These are phyloP conservation scores for Pyrrhoderma lamaoense DNA, from an alignment of 1,284 basidiomycete species.

Conservation along the genomic window DNA sequence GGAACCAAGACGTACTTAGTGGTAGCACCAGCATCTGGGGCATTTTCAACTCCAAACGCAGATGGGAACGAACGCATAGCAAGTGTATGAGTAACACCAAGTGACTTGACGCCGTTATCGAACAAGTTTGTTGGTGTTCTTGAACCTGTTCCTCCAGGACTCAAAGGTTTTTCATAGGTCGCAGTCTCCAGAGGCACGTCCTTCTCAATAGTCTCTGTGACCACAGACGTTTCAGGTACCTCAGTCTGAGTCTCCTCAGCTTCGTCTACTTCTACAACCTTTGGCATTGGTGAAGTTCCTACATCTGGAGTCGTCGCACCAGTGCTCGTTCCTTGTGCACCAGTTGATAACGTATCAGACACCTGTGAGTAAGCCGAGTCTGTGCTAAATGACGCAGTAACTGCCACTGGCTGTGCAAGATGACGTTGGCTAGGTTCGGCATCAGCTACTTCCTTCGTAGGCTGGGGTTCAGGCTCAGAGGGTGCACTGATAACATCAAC, in stretches of 20 bases:
- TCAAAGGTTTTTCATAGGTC: not conserved
- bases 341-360: constrained; percentile 5
- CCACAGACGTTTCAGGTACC: not conserved
- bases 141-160: constrained; percentile 5
- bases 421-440: no score
- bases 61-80: constrained; percentile 13
- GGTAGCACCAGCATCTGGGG: not conserved
- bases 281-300: constrained; percentile 11
- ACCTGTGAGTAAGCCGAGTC: constrained; percentile 9
- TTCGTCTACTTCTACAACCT: constrained; percentile 1
- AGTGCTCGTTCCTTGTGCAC: constrained; percentile 8
- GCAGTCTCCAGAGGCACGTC: constrained; percentile 6
- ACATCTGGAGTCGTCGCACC: constrained; percentile 10
- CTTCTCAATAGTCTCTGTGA: no score
- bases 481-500: not conserved
- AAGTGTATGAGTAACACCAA: constrained; percentile 9
- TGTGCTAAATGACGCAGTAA: constrained; percentile 9
- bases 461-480: no score
- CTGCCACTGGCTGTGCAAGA: constrained; percentile 1
- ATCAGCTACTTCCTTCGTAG: no score
- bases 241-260: constrained; percentile 7
- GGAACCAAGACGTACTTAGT: not conserved
- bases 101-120: not conserved
- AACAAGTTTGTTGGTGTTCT: not conserved
- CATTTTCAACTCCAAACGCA: constrained; percentile 1